Percentiles rank a stretch among this genome's conserved stretches.
These are phyloP conservation scores for Blastomyces gilchristii DNA, from an alignment of 2,329 filamentous ascomycete species.

Conservation along the genomic window DNA sequence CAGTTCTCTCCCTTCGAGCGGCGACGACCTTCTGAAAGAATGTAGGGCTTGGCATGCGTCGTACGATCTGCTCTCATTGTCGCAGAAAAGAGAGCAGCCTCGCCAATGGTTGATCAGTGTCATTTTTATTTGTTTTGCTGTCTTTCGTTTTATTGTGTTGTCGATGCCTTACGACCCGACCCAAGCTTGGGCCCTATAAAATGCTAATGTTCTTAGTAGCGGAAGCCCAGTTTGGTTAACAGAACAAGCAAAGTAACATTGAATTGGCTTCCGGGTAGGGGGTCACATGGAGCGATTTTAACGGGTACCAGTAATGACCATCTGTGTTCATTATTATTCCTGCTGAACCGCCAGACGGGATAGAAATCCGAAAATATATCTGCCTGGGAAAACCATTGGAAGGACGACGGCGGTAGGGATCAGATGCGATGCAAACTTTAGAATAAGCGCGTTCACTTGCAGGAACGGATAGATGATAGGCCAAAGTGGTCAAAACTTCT, in stretches of 20 bases:
- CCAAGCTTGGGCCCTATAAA: neutral
- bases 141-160: neutral
- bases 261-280: neutral
- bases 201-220: too few species aligned
- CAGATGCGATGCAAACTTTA: too few species aligned
- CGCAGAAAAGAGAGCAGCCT: neutral
- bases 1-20: neutral
- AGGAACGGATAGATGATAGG: neutral
- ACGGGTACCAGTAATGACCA: neutral
- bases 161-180: neutral
- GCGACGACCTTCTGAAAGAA: neutral
- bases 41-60: neutral
- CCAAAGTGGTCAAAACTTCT: neutral
- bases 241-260: too few species aligned
- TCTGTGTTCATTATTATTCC: too few species aligned
- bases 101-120: neutral
- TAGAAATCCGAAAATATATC: neutral
- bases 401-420: neutral
- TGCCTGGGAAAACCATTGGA: too few species aligned
- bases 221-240: neutral
- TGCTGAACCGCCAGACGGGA: neutral
- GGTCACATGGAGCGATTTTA: neutral
- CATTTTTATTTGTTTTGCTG: neutral
- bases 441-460: neutral
- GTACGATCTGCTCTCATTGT: neutral